Evolutionary conservation across 2,329 filamentous ascomycete species (phyloP), one percentile per base, ranked within the genome.

Genomic region (Erysiphe neolycopersici): DNA sequence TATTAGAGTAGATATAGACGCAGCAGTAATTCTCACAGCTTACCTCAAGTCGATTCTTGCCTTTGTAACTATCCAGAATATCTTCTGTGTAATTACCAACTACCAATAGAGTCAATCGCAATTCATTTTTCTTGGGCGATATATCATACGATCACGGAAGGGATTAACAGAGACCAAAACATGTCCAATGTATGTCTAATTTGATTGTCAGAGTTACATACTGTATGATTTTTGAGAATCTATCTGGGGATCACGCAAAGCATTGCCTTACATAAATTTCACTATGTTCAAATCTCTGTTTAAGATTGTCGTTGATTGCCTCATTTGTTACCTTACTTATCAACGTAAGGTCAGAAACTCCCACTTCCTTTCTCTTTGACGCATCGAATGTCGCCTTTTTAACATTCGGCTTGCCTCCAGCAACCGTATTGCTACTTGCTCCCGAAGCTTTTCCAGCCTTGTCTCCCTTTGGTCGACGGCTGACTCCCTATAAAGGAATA

Each of bases 301-400:
- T 93, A 60, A 98, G 61, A 61, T 98, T 98, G 46, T 95, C 89
- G 64, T 98, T 98, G 67, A 98, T 98, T 48, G 87, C 85, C 61
- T 98, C 89, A 61, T 98, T 95, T 51, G 85, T 93, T 51, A 98
- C 91, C 62, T 95, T 95, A 68, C 85, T 94, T 58, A 98, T 79
- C 55, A 98, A 68, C 4, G 89, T 98, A 59, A 98, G 70, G 67
- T 98, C 89, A 44, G 89, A 94, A 44, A 98, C 89, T 51, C 89
- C 89, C 53, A 98, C 89, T 62, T 98, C 85, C 71, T 93, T 95
- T 76, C 95, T 98, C 71, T 95, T 95, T 51, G 77, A 81, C 47
- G 76, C 82, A 60, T 98, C 89, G 63, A 91, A 98, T 48, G 81
- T 82, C 49, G 89, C 89, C 65, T 95, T 95, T 64, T 85, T 87